Conservation (phyloP, 192 early-diverging fungal species). For the Dissophora ornata region DNA sequence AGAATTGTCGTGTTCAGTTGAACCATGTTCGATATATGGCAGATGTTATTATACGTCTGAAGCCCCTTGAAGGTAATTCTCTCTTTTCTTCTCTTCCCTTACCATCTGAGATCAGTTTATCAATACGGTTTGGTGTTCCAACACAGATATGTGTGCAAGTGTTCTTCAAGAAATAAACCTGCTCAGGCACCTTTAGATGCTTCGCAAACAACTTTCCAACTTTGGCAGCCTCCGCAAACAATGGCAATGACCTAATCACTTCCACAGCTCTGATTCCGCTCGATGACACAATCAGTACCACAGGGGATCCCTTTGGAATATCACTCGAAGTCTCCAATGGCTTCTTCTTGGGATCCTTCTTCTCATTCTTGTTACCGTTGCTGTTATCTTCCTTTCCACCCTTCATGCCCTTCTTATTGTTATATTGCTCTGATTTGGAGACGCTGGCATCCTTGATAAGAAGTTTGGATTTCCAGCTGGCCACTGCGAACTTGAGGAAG, state of each 20-base stretch:
- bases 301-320: slow-evolving; percentile 56
- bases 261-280: slow-evolving; percentile 74
- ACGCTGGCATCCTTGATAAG: slow-evolving; percentile 47
- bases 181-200: slow-evolving; percentile 81
- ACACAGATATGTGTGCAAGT: slow-evolving; percentile 70
- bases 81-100: slow-evolving; percentile 2
- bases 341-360: slow-evolving; percentile 58
- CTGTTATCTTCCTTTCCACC: slow-evolving; percentile 5
- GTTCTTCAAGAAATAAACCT: slow-evolving; percentile 64
- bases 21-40: too few species aligned
- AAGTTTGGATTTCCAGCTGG: slow-evolving; percentile 33
- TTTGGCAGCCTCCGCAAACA: slow-evolving; percentile 63
- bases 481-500: slow-evolving; percentile 64
- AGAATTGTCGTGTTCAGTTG: background rate
- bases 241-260: slow-evolving; percentile 64
- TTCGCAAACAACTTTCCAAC: slow-evolving; percentile 82
- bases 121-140: slow-evolving; percentile 75
- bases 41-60: too few species aligned
- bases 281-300: slow-evolving; percentile 67
- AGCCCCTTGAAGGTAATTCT: too few species aligned
- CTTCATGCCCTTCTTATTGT: slow-evolving; percentile 17
- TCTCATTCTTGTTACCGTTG: slow-evolving; percentile 9
- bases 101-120: slow-evolving; percentile 69
- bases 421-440: background rate
- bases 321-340: slow-evolving; percentile 46